Conservation (phyloP, 306 rosid genomes). For the Clitoria ternatea region DNA sequence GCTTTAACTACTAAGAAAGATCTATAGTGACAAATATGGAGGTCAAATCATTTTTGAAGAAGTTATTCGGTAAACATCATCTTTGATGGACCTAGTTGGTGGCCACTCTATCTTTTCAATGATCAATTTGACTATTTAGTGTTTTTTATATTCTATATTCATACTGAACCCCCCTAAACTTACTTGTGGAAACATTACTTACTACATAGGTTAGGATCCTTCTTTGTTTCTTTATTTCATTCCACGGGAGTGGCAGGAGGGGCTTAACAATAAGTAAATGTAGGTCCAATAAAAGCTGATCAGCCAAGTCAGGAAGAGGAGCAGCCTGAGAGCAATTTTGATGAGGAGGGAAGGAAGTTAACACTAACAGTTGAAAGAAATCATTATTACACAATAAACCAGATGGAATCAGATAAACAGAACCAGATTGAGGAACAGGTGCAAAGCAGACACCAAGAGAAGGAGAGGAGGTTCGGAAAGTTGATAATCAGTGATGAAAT, state of each 20-base stretch:
- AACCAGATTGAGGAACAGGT: conserved; percentile 8
- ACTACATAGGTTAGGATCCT: background rate
- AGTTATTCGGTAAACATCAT: too few relatives aligned
- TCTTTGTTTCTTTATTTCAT: background rate
- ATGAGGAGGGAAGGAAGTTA: background rate
- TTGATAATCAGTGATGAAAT: background rate
- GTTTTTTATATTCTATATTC: background rate
- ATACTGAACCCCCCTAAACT: background rate
- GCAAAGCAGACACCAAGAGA: conserved; percentile 22
- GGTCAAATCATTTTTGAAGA: too few relatives aligned
- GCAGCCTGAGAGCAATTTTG: background rate
- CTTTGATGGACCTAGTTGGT: too few relatives aligned
- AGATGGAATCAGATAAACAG: background rate
- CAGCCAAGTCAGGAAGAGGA: background rate
- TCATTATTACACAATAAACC: conserved; percentile 4
- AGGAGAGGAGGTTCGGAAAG: background rate
- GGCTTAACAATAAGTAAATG: conserved; percentile 12
- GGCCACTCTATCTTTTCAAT: too few relatives aligned
- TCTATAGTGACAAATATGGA: too few relatives aligned
- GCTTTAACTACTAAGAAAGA: too few relatives aligned
- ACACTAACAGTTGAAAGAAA: conserved; percentile 3
- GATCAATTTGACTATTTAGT: too few relatives aligned
- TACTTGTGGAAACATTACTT: background rate
- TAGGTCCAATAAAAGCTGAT: conserved; percentile 13
- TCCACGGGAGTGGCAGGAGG: background rate